Base-by-base conservation (phyloP, 768 basidiomycete species). In the Cantharellus cinnabarinus region DNA sequence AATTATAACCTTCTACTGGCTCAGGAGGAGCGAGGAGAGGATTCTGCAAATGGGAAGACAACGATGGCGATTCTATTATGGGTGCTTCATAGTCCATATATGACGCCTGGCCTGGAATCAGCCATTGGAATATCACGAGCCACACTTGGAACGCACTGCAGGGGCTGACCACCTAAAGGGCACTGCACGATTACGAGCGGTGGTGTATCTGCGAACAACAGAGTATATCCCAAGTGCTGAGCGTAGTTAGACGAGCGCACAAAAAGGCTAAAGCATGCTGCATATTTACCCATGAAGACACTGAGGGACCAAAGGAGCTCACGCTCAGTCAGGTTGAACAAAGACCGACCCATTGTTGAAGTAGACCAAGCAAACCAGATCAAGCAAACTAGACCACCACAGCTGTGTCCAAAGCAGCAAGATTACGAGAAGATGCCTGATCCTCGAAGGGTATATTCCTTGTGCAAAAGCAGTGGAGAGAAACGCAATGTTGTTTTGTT, bases 1-100 rank as follows among this genome's bases (percentile, higher is more conserved):
- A 89, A 48, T 79, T 75, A 52, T 78, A 73, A 44, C 74, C 74
- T 1, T 71, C 67, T 39, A 76, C 67, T 7, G 69, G 67, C 50
- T 60, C 66, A 1, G 74, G 66, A 2, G 82, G 80, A 42, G 77
- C 70, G 40, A 90, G 72, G 5, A 75, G 75, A 1, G 72, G 68
- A 62, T 79, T 73, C 4, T 72, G 70, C 44, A 76, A 68, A 68
- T 93, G 89, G 2, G 85, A 81, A 61, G 76, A 74, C 50, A 90
- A 73, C 57, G 73, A 71, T 3, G 88, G 77, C 29, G 81, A 72
- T 14, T 67, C 66, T 58, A 91, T 79, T 37, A 37, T 37, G 35
- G 38, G 10, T 37, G 52, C 52, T 37, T 54, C 52, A 37, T 54
- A 54, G 35, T 54, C 38, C 10, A 54, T 10, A 37, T 14, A 54